A percentile compares a stretch with the other conserved stretches of the same genome.
Conservation (phyloP, 306 rosid genomes). For the Ziziphus jujuba region DNA sequence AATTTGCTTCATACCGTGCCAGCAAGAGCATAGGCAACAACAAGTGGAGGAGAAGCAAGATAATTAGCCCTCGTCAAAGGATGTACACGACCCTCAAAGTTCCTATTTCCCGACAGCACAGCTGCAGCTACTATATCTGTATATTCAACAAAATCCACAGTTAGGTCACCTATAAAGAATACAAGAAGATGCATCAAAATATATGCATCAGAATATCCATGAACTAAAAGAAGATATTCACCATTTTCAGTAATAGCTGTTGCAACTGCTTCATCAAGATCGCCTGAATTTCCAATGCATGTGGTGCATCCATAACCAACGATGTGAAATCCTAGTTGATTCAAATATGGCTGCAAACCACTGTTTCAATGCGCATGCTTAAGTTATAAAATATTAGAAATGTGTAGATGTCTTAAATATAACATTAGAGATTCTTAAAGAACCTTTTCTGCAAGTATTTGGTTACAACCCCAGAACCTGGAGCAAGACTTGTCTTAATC, state of each 20-base stretch:
- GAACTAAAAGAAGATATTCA: constrained; percentile 22
- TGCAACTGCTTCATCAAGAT: constrained; percentile 80
- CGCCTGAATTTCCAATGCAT: constrained; percentile 98
- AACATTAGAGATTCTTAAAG: constrained; percentile 17
- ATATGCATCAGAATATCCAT: constrained; percentile 17
- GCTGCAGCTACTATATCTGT: constrained; percentile 93
- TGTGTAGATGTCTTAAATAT: background rate
- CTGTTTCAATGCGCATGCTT: constrained; percentile 34
- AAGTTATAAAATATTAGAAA: constrained; percentile 16
- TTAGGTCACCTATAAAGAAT: constrained; percentile 18
- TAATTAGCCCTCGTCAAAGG: constrained; percentile 95
- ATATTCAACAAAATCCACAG: constrained; percentile 22
- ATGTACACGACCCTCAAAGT: constrained; percentile 97
- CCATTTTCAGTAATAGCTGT: constrained; percentile 85
- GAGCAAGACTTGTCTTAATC: constrained; percentile 98
- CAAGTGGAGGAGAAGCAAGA: constrained; percentile 99
- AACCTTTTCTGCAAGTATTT: constrained; percentile 86
- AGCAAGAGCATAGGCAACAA: constrained; percentile 96
- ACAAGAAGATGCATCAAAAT: constrained; percentile 15
- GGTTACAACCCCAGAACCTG: constrained; percentile 97
- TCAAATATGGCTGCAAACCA: constrained; percentile 87
- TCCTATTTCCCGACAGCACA: constrained; percentile 95
- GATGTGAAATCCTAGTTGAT: constrained; percentile 82
- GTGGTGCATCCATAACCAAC: constrained; percentile 99
- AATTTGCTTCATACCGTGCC: constrained; percentile 71